Evolutionary conservation across 2,329 filamentous ascomycete genomes (phyloP).

Genomic region (Fusarium transvaalense): DNA sequence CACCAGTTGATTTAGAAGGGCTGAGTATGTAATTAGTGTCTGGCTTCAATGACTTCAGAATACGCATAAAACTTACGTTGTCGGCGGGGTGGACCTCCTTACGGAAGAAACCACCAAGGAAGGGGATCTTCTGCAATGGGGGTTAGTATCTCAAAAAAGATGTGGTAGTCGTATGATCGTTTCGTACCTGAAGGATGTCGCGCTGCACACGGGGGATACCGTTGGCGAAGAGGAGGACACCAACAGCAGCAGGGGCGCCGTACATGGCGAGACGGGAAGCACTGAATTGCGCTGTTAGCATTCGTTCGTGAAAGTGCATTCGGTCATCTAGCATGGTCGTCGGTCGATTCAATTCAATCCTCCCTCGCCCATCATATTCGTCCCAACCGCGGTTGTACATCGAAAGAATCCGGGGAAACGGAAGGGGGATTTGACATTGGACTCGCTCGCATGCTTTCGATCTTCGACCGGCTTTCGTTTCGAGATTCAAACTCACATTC

Average conservation of each 20-base stretch:
- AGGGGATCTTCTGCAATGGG: conserved; percentile 64
- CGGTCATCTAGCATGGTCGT: background rate
- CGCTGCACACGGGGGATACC: conserved; percentile 71
- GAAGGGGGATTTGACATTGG: conserved; percentile 32
- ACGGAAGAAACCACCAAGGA: conserved; percentile 64
- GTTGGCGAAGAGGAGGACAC: conserved; percentile 70
- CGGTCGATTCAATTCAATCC: background rate
- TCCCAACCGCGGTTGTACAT: conserved; percentile 7
- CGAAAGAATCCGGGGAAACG: conserved; percentile 39
- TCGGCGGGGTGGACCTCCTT: conserved; percentile 70
- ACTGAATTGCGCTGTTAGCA: conserved; percentile 54
- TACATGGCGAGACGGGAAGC: conserved; percentile 66
- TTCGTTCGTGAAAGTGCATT: background rate
- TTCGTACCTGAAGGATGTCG: conserved; percentile 69
- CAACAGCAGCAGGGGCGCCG: conserved; percentile 69
- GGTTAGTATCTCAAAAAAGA: conserved; percentile 40
- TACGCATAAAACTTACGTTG: conserved; percentile 64
- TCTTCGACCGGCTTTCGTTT: background rate
- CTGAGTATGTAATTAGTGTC: conserved; percentile 48
- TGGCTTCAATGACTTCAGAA: too few relatives aligned
- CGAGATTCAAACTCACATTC: conserved; percentile 62
- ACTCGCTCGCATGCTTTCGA: conserved; percentile 25
- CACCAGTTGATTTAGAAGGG: conserved; percentile 57
- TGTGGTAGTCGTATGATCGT: fast-evolving
- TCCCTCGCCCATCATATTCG: background rate